Evolutionary conservation across 1,284 basidiomycete species (phyloP), one percentile per base, ranked within the genome.

Genomic region (Pyrrhoderma noxium): DNA sequence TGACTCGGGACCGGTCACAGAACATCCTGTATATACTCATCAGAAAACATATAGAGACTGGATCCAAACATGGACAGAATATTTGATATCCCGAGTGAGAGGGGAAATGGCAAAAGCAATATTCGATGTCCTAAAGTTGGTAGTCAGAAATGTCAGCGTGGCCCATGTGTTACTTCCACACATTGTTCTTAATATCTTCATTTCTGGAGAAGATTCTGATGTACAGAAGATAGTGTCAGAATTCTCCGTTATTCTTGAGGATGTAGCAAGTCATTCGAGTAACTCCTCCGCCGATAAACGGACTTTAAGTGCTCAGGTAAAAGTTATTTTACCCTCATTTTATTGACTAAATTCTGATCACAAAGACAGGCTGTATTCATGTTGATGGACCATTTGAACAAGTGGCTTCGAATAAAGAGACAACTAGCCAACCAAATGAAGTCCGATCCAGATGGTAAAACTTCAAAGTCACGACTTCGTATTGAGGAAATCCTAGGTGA

Each of bases 361-460:
- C 9, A 3, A 14, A 22, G 36, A 2, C 55, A 97, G 90, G 90
- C 85, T 8, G 81, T 98, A 13, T 99, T 99, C 64, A 85, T 85
- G 66, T 74, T 99, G 37, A 82, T 99, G 68, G 96, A 99, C 62
- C 95, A 99, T 62, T 74, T 99, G 8, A 94, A 86, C 64, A 88
- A 86, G 61, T 99, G 93, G 86, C 80, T 94, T 45, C 82, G 89
- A 16, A 69, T 76, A 7, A 75, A 80, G 16, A 76, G 82, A 7
- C 80, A 82, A 62, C 75, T 80, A 18, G 65, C 80, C 55, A 71
- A 65, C 52, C 66, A 67, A 34, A 77, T 73, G 66, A 75, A 74
- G 62, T 31, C 27, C n/a, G n/a, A n/a, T n/a, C n/a, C n/a, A n/a
- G n/a, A n/a, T n/a, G n/a, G n/a, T n/a, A n/a, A n/a, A n/a, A 60